Evolutionary conservation across 2,329 filamentous ascomycete species (phyloP).

Genomic region (Botrytis paeoniae): DNA sequence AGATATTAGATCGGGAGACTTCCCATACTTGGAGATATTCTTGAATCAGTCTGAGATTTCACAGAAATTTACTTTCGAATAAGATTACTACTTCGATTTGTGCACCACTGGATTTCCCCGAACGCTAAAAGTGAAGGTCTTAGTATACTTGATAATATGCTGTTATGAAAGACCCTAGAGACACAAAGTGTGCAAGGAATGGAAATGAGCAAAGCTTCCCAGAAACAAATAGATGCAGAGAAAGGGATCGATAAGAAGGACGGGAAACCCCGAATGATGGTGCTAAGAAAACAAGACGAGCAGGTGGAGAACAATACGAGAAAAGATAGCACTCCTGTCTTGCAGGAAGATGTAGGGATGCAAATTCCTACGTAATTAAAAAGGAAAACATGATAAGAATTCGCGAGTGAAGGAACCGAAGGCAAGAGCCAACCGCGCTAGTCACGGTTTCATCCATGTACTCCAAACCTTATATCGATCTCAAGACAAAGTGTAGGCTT

Average conservation of each 20-base stretch:
- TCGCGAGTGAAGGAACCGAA: neutral
- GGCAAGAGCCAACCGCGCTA: neutral
- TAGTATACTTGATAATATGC: neutral
- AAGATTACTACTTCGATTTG: neutral
- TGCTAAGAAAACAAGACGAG: neutral
- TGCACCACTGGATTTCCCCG: neutral
- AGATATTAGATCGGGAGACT: too few relatives aligned
- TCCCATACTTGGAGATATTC: neutral
- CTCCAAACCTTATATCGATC: slow-evolving; percentile 4
- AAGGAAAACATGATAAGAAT: neutral
- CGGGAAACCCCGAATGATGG: neutral
- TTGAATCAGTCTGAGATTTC: neutral
- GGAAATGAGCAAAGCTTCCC: neutral
- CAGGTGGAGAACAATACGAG: neutral
- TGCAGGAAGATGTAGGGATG: neutral
- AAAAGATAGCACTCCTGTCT: neutral
- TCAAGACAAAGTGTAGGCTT: neutral
- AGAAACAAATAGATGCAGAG: neutral
- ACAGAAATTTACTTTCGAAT: neutral
- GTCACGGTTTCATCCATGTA: neutral
- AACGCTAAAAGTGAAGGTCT: neutral
- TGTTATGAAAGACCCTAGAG: neutral
- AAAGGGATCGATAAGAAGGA: neutral
- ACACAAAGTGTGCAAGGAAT: neutral
- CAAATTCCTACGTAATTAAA: neutral